Evolutionary conservation across 805 yeast genomes (phyloP).

Genomic region (Metschnikowia drakensbergensis): DNA sequence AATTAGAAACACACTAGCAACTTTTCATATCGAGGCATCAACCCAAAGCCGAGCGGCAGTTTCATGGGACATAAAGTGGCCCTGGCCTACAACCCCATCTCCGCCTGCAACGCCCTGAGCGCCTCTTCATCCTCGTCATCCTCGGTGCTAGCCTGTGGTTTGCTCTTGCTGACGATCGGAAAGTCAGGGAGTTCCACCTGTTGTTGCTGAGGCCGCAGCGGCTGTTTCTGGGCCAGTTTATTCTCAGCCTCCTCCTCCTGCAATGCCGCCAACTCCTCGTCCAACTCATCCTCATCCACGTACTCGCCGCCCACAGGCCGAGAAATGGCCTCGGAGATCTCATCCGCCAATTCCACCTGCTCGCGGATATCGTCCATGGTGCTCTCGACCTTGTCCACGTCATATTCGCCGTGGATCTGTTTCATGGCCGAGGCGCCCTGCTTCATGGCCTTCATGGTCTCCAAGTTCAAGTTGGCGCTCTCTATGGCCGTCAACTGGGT

Average conservation of each 20-base stretch:
- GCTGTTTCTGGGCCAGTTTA: slow-evolving; percentile 22
- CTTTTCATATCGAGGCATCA: too few relatives aligned
- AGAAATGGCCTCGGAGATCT: slow-evolving; percentile 92
- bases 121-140: slow-evolving; percentile 86
- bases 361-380: slow-evolving; percentile 98
- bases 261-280: slow-evolving; percentile 85
- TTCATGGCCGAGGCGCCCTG: slow-evolving; percentile 97
- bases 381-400: slow-evolving; percentile 93
- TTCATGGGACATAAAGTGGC: too few relatives aligned
- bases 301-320: slow-evolving; percentile 85
- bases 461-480: slow-evolving; percentile 91
- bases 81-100: slow-evolving; percentile 62
- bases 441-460: slow-evolving; percentile 98
- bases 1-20: too few relatives aligned
- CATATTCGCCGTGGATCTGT: slow-evolving; percentile 89
- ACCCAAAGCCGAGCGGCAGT: too few relatives aligned
- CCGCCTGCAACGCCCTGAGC: slow-evolving; percentile 74
- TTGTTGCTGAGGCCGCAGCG: slow-evolving; percentile 10
- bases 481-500: slow-evolving; percentile 88
- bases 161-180: slow-evolving; percentile 40
- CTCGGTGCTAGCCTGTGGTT: slow-evolving; percentile 38
- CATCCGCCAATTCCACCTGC: slow-evolving; percentile 92
- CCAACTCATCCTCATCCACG: slow-evolving; percentile 87
- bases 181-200: slow-evolving; percentile 39
- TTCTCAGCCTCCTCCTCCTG: slow-evolving; percentile 76